These are phyloP conservation scores for Brassica rapa DNA, from an alignment of 345 rosid species.

Conservation along the genomic window DNA sequence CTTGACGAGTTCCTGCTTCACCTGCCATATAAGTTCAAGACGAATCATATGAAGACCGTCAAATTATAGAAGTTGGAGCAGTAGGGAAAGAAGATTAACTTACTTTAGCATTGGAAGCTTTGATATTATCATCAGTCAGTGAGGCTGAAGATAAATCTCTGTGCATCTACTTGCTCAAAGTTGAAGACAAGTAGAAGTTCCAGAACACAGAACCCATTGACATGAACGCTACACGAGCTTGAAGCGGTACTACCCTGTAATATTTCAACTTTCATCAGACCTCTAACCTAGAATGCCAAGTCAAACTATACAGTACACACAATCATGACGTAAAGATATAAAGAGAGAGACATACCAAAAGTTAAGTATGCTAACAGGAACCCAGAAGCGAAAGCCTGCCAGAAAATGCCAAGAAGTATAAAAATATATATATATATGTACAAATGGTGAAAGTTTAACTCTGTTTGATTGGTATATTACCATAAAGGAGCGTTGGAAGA, in stretches of 20 bases:
- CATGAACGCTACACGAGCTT: constrained; percentile 96
- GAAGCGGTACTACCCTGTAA: constrained; percentile 88
- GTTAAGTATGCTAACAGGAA: constrained; percentile 85
- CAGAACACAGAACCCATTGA: constrained; percentile 89
- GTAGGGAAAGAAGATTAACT: constrained; percentile 26
- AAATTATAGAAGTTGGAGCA: background rate
- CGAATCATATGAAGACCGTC: constrained; percentile 1
- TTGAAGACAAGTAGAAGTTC: constrained; percentile 90
- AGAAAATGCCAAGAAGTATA: background rate
- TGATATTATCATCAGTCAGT: constrained; percentile 1
- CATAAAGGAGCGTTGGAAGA: constrained; percentile 72
- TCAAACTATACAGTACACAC: background rate
- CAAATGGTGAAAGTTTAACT: background rate
- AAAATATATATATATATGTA: background rate
- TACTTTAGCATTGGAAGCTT: constrained; percentile 20
- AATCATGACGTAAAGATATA: background rate
- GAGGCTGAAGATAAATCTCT: background rate
- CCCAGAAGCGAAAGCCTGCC: constrained; percentile 93
- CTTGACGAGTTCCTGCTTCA: background rate
- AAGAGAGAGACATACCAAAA: constrained; percentile 57
- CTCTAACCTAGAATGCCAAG: constrained; percentile 1
- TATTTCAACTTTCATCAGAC: constrained; percentile 21
- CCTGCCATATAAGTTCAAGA: constrained; percentile 7
- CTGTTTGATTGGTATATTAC: constrained; percentile 40
- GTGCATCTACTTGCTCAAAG: constrained; percentile 65